Evolutionary conservation across 495 filamentous ascomycete genomes (phyloP), one percentile per base, ranked within the genome.

Genomic region (Tuber borchii): DNA sequence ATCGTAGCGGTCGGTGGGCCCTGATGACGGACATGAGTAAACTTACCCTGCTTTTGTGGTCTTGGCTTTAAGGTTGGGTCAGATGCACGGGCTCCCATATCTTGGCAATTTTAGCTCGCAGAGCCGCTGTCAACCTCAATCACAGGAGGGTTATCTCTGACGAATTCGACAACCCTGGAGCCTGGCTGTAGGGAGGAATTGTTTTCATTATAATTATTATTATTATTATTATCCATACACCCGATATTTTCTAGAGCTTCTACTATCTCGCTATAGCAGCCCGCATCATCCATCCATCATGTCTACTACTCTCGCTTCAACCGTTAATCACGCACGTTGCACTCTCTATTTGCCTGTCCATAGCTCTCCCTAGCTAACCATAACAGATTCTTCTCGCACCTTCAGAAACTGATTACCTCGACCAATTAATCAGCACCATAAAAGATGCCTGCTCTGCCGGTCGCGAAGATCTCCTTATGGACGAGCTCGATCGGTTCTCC

Each of bases 371-470:
- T 17, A 16, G 26, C 56, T 65, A 34, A 40, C 43, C 45, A 51
- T 39, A 61, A 65, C 74, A 98, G 93, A 94, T 97, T 79, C 92
- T 97, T 74, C 91, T 96, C 80, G 92, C 94, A 20, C 90, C 94
- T 34, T 94, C 93, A 9, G 96, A 98, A 76, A 88, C 90, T 74
- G 95, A 99, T 77, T 97, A 97, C 81, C 90, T 98, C 73, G 95
- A 97, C 81, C 95, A 97, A 83, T 86, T 98, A 72, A 94, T 98
- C 34, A 93, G 93, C 20, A 93, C 94, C 0, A 91, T 99, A 69
- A 93, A 92, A 86, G 93, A 97, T 87, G 93, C 93, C 78, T 91
- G 92, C 70, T 86, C 89, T 71, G 91, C 91, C n/a, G 89, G 90
- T 72, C 89, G 92, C 70, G 90, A 92, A 10, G 86, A 87, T 34